Base-by-base conservation (phyloP, 2,329 filamentous ascomycete species). In the Amauroascus niger region DNA sequence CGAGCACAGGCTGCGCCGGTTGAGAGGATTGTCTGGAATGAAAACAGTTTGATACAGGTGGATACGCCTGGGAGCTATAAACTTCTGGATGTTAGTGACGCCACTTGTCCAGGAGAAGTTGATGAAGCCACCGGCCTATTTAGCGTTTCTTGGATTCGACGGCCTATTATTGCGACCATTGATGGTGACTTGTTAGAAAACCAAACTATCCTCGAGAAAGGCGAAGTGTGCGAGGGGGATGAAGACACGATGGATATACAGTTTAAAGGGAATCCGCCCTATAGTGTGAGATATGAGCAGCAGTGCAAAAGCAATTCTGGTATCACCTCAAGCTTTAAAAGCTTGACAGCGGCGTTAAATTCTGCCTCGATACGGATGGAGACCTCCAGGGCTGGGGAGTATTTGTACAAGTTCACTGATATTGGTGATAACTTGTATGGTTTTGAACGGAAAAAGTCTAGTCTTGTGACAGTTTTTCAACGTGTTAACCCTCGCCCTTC, bases 181-280 rank as follows among this genome's bases (percentile, higher is more conserved):
- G 69, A 71, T 56, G 66, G 65, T 6, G 61, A 60, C 22, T 59
- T 62, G 28, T 76, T 87, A 45, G 74, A 74, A 9, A 69, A 76
- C 33, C 73, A 75, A 14, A 74, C 73, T 7, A 76, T 76, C 32
- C 86, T 84, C 65, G 67, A 83, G 61, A 94, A 94, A 69, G 79
- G 83, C 40, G 84, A 90, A 57, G 84, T 98, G 28, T 98, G 93
- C 65, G 90, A 98, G 72, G 91, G 91, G 28, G 91, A 97, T 57
- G 86, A 95, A 63, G 91, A 96, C 67, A 82, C 83, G 2, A 83
- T 96, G 53, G 89, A 96, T 63, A 74, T 98, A 51, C 78, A 79
- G 41, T 78, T 98, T 57, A 80, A 80, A 66, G 91, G 88, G 80
- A 79, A 84, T 49, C 80, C 90, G 33, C 93, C 93, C 1, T 97